phyloP scores from a whole-genome alignment of 805 yeast genomes.

The Metschnikowia continentalis region DNA sequence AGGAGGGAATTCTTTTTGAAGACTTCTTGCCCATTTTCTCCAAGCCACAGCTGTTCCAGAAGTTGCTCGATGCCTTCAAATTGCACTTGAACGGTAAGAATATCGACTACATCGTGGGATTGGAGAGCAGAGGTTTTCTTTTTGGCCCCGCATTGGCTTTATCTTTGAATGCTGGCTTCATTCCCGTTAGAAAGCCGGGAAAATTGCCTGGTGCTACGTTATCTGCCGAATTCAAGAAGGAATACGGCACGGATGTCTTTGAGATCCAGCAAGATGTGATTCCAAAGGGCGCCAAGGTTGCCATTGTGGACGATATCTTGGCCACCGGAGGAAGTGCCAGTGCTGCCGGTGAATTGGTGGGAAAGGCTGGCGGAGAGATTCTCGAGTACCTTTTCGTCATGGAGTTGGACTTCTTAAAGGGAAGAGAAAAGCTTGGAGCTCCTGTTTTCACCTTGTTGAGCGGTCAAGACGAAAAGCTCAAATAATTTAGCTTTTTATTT shows the following conservation, averaged over 20 bases:
- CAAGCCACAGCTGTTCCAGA: slow-evolving; percentile 74
- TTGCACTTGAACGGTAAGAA: slow-evolving; percentile 61
- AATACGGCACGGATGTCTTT: slow-evolving; percentile 86
- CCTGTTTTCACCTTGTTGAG: slow-evolving; percentile 86
- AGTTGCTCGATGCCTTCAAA: slow-evolving; percentile 76
- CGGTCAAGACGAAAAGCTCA: slow-evolving; percentile 63
- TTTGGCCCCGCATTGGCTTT: slow-evolving; percentile 96
- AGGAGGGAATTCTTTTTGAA: slow-evolving; percentile 88
- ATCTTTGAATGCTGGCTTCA: slow-evolving; percentile 82
- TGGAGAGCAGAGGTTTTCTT: slow-evolving; percentile 94
- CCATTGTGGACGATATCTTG: slow-evolving; percentile 91
- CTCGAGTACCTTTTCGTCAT: slow-evolving; percentile 82
- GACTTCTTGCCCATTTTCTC: slow-evolving; percentile 94
- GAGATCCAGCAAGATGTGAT: slow-evolving; percentile 84
- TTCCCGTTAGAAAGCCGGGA: slow-evolving; percentile 94
- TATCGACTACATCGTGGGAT: slow-evolving; percentile 87
- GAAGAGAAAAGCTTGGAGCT: slow-evolving; percentile 80
- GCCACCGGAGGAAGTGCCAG: slow-evolving; percentile 97
- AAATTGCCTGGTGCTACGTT: slow-evolving; percentile 86
- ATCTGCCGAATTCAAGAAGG: slow-evolving; percentile 75
- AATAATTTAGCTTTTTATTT: background rate
- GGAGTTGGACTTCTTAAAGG: slow-evolving; percentile 94
- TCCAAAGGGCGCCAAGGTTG: slow-evolving; percentile 73
- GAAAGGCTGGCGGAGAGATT: slow-evolving; percentile 62
- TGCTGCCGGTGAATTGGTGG: slow-evolving; percentile 86